phyloP scores from a whole-genome alignment of 2,329 filamentous ascomycete genomes.

The Cladosporium sp. region DNA sequence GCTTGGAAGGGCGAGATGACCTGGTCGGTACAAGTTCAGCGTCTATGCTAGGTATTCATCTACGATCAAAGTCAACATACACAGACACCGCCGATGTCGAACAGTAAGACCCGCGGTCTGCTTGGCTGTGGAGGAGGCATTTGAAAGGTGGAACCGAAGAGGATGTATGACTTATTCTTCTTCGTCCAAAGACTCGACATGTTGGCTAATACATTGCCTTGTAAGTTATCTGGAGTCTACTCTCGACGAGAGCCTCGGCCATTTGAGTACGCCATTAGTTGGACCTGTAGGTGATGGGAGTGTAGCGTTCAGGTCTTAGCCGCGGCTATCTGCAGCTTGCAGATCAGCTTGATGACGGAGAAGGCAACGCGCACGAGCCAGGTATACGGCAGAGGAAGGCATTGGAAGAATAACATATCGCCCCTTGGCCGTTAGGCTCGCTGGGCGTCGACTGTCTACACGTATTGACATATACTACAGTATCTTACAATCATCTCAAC shows the following conservation, averaged over 20 bases:
- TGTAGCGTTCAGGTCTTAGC: conserved; percentile 1
- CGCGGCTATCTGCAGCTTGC: conserved; percentile 13
- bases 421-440: no score
- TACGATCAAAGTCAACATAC: conserved; percentile 62
- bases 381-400: not conserved
- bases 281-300: not conserved
- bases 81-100: conserved; percentile 96
- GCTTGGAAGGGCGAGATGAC: conserved; percentile 89
- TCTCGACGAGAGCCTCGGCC: not conserved
- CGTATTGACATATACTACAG: not conserved
- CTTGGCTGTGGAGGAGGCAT: conserved; percentile 27
- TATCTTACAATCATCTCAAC: not conserved
- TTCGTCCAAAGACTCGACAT: conserved; percentile 27
- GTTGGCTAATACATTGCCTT: not conserved
- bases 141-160: conserved; percentile 29
- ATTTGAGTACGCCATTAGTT: not conserved
- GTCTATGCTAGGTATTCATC: not conserved
- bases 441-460: not conserved
- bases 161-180: conserved; percentile 28
- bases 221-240: not conserved
- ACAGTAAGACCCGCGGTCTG: conserved; percentile 73
- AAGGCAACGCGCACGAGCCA: conserved; percentile 7
- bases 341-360: not conserved
- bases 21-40: conserved; percentile 54
- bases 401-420: not conserved